Conservation (phyloP, 1,139 yeast genomes). For the Scheffersomyces lignicola region DNA sequence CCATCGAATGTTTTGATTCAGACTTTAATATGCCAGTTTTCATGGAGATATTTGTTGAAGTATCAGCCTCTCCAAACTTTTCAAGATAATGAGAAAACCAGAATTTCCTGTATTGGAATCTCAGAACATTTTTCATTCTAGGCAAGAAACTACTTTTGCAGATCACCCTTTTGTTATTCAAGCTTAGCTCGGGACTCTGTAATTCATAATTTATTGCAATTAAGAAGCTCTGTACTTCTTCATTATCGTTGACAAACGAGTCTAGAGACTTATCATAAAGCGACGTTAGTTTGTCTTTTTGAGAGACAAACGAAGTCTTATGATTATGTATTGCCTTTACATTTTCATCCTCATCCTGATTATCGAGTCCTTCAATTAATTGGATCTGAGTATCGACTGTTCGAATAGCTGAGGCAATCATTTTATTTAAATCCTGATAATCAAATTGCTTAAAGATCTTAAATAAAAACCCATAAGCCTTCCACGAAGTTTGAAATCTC, state of each 20-base stretch:
- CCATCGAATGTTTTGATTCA: too few relatives aligned
- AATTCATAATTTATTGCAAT: neutral
- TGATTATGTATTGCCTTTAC: neutral
- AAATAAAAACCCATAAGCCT: conserved; percentile 17
- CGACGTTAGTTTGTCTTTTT: neutral
- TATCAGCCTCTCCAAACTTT: neutral
- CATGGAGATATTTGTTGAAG: neutral
- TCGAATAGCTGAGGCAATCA: conserved; percentile 14
- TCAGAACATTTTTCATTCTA: conserved; percentile 14
- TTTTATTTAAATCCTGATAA: conserved; percentile 14
- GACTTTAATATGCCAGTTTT: conserved; percentile 1
- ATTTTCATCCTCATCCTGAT: conserved; percentile 6
- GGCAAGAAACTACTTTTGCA: too few relatives aligned
- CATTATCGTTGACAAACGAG: neutral
- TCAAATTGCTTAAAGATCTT: conserved; percentile 19
- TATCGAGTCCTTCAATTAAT: too few relatives aligned
- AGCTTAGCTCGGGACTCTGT: conserved; percentile 5
- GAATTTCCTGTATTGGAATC: conserved; percentile 18
- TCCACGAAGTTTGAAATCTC: conserved; percentile 16
- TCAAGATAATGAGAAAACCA: conserved; percentile 14
- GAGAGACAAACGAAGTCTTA: neutral
- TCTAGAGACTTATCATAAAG: conserved; percentile 5
- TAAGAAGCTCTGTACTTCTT: neutral
- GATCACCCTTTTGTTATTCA: too few relatives aligned
- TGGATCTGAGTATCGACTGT: conserved; percentile 16